Conservation (phyloP, 2,329 filamentous ascomycete species). For the Malbranchea zuffiana region DNA sequence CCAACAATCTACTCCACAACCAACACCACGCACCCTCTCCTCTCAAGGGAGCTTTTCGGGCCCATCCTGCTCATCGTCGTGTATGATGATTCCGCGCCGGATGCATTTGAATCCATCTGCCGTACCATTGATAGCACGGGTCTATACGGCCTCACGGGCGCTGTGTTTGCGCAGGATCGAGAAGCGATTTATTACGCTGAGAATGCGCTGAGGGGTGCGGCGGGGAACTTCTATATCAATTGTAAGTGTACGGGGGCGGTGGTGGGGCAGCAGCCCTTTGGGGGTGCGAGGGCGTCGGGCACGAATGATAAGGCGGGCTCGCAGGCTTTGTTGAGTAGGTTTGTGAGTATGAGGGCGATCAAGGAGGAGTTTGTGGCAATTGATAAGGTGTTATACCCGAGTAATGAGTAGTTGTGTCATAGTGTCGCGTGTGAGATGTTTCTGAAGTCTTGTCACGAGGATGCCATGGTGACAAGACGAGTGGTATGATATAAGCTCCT, state of each 20-base stretch:
- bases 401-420: slow-evolving; percentile 51
- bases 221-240: slow-evolving; percentile 37
- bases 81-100: slow-evolving; percentile 63
- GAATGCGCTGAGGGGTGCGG: slow-evolving; percentile 28
- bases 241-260: slow-evolving; percentile 54
- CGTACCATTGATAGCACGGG: slow-evolving; percentile 36
- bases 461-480: too few species aligned
- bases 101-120: slow-evolving; percentile 48
- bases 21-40: slow-evolving; percentile 61
- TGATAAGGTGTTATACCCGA: slow-evolving; percentile 55
- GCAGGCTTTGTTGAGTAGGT: slow-evolving; percentile 51
- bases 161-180: slow-evolving; percentile 33
- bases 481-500: too few species aligned
- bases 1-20: slow-evolving; percentile 71
- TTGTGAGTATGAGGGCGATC: slow-evolving; percentile 56
- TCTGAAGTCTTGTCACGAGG: too few species aligned
- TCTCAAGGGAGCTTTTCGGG: slow-evolving; percentile 72
- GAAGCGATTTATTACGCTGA: slow-evolving; percentile 27
- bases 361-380: slow-evolving; percentile 65
- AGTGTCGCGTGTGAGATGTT: too few species aligned
- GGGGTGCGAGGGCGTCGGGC: slow-evolving; percentile 55
- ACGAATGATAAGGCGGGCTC: slow-evolving; percentile 67
- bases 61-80: slow-evolving; percentile 64
- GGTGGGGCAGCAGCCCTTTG: slow-evolving; percentile 63
- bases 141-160: slow-evolving; percentile 34